phyloP scores from a whole-genome alignment of 139 green algal species.

The Coelastrella sp. region DNA sequence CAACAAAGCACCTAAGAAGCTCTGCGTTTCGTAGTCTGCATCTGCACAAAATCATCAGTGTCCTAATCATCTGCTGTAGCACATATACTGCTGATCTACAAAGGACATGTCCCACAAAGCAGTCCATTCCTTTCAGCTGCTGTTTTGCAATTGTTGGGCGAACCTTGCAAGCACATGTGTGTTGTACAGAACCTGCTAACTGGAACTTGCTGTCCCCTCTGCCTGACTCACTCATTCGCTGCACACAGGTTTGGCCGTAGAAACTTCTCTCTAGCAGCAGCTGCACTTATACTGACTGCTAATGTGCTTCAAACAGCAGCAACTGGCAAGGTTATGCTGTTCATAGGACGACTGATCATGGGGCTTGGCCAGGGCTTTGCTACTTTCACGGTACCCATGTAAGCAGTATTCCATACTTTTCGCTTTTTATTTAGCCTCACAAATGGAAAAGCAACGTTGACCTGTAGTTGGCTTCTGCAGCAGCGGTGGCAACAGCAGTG shows the following conservation, averaged over 20 bases:
- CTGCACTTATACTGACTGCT: slow-evolving; percentile 2
- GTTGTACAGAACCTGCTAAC: not conserved
- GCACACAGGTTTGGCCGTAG: slow-evolving; percentile 8
- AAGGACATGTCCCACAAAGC: not conserved
- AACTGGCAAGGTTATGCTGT: slow-evolving; percentile 1
- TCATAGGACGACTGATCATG: slow-evolving; percentile 16
- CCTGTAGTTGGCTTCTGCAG: not conserved
- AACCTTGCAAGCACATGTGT: not conserved
- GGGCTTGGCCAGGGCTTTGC: slow-evolving; percentile 10
- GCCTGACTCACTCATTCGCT: not conserved
- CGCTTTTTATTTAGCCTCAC: no score
- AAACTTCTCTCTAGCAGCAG: slow-evolving; percentile 1
- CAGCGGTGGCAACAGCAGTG: not conserved
- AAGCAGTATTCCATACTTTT: no score
- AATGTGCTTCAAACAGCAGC: slow-evolving; percentile 24
- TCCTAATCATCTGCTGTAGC: not conserved
- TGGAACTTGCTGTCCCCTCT: not conserved
- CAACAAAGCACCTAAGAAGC: no score
- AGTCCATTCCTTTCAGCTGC: not conserved
- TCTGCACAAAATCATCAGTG: not conserved
- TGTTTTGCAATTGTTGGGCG: not conserved
- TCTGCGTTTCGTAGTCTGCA: not conserved
- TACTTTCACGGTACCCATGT: slow-evolving; percentile 26
- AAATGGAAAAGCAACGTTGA: no score
- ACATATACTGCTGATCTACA: not conserved